Percentiles rank a stretch among this genome's conserved stretches.
Conservation (phyloP, 2,329 filamentous ascomycete genomes). For the Trichophyton equinum region DNA sequence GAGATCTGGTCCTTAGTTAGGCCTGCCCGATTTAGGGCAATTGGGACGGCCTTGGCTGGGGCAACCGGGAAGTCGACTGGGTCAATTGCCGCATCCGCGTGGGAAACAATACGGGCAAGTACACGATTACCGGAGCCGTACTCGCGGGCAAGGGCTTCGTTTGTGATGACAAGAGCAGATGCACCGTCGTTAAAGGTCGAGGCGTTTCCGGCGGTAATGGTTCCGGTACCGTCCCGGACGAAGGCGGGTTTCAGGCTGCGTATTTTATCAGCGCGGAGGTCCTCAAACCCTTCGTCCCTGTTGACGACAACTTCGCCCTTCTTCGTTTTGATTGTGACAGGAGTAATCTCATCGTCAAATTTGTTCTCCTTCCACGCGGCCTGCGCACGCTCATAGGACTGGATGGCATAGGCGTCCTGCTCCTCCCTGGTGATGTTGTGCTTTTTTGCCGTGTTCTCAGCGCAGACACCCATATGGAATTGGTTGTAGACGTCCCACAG, state of each 20-base stretch:
- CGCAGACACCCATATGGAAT: constrained; percentile 96
- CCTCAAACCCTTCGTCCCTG: constrained; percentile 79
- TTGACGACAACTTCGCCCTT: constrained; percentile 72
- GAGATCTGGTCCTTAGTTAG: constrained; percentile 86
- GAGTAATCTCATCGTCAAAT: constrained; percentile 81
- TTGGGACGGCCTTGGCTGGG: constrained; percentile 79
- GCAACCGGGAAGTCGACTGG: constrained; percentile 90
- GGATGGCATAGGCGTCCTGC: constrained; percentile 84
- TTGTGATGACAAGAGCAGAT: constrained; percentile 75
- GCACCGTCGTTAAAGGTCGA: constrained; percentile 93
- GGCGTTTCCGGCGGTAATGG: constrained; percentile 87
- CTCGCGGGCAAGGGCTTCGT: constrained; percentile 64
- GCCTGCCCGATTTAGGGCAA: constrained; percentile 76
- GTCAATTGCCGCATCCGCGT: constrained; percentile 81
- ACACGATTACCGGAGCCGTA: constrained; percentile 68
- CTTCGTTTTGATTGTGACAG: constrained; percentile 70
- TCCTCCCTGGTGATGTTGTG: constrained; percentile 65
- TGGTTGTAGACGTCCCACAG: constrained; percentile 94
- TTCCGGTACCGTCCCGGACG: constrained; percentile 69
- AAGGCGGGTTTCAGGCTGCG: constrained; percentile 83
- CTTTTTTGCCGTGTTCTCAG: constrained; percentile 87
- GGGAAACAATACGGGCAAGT: constrained; percentile 72
- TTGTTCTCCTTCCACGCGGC: constrained; percentile 70
- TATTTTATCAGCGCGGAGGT: constrained; percentile 77
- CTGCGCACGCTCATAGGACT: constrained; percentile 79